Conservation (phyloP, 2,329 filamentous ascomycete species). For the Trichocomaceae sp. region DNA sequence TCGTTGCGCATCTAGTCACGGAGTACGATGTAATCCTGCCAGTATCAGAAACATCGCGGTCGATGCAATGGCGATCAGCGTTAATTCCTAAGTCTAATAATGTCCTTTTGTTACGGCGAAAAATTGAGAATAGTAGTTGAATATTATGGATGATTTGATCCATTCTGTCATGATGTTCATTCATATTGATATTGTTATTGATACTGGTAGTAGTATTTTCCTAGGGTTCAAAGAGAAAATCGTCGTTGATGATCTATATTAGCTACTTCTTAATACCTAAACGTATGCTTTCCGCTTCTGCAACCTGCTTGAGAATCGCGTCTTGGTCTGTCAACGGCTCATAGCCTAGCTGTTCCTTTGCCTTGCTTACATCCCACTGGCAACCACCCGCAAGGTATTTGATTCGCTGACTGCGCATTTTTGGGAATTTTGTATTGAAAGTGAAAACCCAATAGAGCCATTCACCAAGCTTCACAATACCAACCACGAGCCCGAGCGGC, state of each 20-base stretch:
- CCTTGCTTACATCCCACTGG: conserved; percentile 7
- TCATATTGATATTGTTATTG: too few species aligned
- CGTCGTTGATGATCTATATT: too few species aligned
- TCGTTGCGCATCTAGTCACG: not conserved
- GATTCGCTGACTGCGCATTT: conserved; percentile 3
- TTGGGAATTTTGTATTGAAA: conserved; percentile 3
- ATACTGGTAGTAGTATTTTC: too few species aligned
- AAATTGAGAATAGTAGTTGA: too few species aligned
- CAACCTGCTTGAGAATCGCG: conserved; percentile 1
- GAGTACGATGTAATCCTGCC: not conserved
- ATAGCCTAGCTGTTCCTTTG: conserved; percentile 8
- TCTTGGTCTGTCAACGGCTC: conserved; percentile 5
- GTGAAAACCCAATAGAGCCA: conserved; percentile 8
- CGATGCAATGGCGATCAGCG: not conserved
- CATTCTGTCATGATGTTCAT: too few species aligned
- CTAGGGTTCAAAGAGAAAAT: too few species aligned
- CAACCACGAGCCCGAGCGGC: conserved; percentile 5
- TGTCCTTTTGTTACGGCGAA: too few species aligned
- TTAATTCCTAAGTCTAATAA: too few species aligned
- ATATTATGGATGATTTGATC: too few species aligned
- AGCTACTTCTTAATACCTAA: too few species aligned
- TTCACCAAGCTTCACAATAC: conserved; percentile 1
- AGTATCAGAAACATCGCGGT: not conserved
- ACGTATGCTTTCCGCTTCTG: not conserved
- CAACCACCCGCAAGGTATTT: conserved; percentile 7